Percentiles rank a stretch among this genome's conserved stretches.
phyloP scores from a whole-genome alignment of 2,329 filamentous ascomycete species.

The Cordyceps pruinosa region DNA sequence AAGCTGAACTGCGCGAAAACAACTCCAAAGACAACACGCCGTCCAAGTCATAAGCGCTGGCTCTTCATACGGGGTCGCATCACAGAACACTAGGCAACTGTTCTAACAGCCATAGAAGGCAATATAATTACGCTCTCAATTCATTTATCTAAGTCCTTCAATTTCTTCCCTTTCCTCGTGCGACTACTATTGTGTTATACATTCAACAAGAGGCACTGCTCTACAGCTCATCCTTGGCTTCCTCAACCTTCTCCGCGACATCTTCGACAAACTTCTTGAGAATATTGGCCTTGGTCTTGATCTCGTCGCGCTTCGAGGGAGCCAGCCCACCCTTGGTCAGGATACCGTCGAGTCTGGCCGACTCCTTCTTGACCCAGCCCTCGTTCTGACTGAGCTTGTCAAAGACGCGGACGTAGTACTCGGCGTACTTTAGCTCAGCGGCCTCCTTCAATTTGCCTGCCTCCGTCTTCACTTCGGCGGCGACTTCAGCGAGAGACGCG shows the following conservation, averaged over 20 bases:
- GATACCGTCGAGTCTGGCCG: slow-evolving; percentile 70
- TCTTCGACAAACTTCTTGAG: slow-evolving; percentile 67
- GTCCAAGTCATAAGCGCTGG: slow-evolving; percentile 26
- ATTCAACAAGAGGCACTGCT: slow-evolving; percentile 30
- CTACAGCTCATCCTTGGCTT: slow-evolving; percentile 66
- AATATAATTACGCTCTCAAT: background rate
- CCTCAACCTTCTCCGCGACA: slow-evolving; percentile 41
- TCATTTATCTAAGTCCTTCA: background rate
- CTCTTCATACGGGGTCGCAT: background rate
- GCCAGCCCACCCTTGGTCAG: slow-evolving; percentile 81
- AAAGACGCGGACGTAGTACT: slow-evolving; percentile 91
- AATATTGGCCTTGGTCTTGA: slow-evolving; percentile 82
- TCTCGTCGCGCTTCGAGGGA: slow-evolving; percentile 79
- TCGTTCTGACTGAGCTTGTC: slow-evolving; percentile 75
- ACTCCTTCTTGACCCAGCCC: slow-evolving; percentile 78
- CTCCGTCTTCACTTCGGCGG: slow-evolving; percentile 65
- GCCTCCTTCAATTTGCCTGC: slow-evolving; percentile 57
- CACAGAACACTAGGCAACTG: background rate
- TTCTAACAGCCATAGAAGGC: background rate
- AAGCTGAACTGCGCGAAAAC: slow-evolving; percentile 59
- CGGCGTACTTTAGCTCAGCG: slow-evolving; percentile 66
- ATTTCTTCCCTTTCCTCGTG: background rate
- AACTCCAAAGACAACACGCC: slow-evolving; percentile 37
- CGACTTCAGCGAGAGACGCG: slow-evolving; percentile 54
- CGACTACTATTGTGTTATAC: slow-evolving; percentile 21